Evolutionary conservation across 352 stramenopile genomes (phyloP).

Genomic region (Aphanomyces stellatus): DNA sequence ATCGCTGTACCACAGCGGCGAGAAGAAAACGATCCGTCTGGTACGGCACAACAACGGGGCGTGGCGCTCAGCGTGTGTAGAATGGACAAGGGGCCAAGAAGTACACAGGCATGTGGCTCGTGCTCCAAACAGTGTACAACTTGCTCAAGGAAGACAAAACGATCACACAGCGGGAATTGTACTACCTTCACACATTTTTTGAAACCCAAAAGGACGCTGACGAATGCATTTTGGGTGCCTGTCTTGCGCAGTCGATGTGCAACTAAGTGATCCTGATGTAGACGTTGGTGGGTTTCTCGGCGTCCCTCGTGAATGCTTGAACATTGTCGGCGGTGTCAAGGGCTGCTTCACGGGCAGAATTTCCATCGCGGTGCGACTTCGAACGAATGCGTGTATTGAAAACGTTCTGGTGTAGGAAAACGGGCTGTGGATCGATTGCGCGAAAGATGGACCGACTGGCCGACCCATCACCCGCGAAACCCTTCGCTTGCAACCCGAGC

Average conservation of each 20-base stretch:
- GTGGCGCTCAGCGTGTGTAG: constrained; percentile 22
- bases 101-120: constrained; percentile 76
- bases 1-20: constrained; percentile 44
- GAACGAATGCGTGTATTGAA: neutral
- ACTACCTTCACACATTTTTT: constrained; percentile 82
- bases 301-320: constrained; percentile 56
- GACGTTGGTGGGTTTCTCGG: constrained; percentile 62
- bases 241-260: neutral
- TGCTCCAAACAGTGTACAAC: constrained; percentile 67
- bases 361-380: constrained; percentile 41
- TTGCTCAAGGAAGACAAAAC: constrained; percentile 69
- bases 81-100: constrained; percentile 56
- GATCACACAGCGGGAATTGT: constrained; percentile 76
- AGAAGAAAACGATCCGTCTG: constrained; percentile 48
- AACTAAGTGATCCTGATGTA: constrained; percentile 16
- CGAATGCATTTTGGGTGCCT: constrained; percentile 67
- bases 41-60: constrained; percentile 23
- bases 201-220: constrained; percentile 69
- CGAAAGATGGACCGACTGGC: constrained; percentile 36
- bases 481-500: constrained; percentile 37
- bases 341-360: constrained; percentile 58
- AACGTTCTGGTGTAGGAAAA: constrained; percentile 30
- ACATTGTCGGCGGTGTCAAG: constrained; percentile 80
- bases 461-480: constrained; percentile 67
- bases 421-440: constrained; percentile 46